Percentiles rank a stretch among this genome's conserved stretches.
Evolutionary conservation across 768 basidiomycete species (phyloP).

Genomic region (Rhodosporidiobolus odoratus): DNA sequence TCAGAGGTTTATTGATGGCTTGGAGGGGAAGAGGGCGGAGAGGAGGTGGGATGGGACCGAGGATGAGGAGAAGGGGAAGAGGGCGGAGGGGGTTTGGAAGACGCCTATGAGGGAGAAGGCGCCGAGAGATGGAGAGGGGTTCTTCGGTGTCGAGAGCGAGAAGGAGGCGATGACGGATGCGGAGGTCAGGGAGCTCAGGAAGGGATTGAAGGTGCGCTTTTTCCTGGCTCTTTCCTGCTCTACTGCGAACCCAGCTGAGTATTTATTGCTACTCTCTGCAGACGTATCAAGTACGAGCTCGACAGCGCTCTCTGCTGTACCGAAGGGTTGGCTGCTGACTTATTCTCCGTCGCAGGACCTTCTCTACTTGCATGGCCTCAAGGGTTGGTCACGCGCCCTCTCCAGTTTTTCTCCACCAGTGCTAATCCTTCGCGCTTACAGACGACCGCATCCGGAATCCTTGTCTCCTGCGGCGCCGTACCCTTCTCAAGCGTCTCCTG

Average conservation of each 20-base stretch:
- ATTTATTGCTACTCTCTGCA: background rate
- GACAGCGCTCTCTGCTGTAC: background rate
- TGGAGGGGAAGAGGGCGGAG: conserved; percentile 52
- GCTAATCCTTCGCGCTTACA: background rate
- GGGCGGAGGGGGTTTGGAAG: conserved; percentile 8
- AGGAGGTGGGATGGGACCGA: conserved; percentile 41
- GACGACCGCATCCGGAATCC: conserved; percentile 76
- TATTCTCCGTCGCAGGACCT: conserved; percentile 60
- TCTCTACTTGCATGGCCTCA: conserved; percentile 63
- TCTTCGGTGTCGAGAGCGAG: conserved; percentile 13
- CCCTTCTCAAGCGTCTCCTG: conserved; percentile 60
- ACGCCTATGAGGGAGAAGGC: conserved; percentile 28
- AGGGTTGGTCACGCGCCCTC: conserved; percentile 41
- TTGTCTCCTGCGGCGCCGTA: conserved; percentile 51
- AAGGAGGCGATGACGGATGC: conserved; percentile 20
- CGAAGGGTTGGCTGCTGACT: background rate
- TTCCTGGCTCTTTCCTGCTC: conserved; percentile 4
- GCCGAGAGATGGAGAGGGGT: conserved; percentile 24
- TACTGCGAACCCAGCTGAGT: background rate
- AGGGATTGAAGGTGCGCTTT: conserved; percentile 59
- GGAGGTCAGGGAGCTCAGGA: conserved; percentile 45
- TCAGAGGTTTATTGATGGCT: conserved; percentile 68
- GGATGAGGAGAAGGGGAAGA: conserved; percentile 35
- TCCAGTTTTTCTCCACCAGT: background rate
- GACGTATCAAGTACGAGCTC: conserved; percentile 12